phyloP scores from a whole-genome alignment of 2,329 filamentous ascomycete genomes.

The Penicillium sp. region DNA sequence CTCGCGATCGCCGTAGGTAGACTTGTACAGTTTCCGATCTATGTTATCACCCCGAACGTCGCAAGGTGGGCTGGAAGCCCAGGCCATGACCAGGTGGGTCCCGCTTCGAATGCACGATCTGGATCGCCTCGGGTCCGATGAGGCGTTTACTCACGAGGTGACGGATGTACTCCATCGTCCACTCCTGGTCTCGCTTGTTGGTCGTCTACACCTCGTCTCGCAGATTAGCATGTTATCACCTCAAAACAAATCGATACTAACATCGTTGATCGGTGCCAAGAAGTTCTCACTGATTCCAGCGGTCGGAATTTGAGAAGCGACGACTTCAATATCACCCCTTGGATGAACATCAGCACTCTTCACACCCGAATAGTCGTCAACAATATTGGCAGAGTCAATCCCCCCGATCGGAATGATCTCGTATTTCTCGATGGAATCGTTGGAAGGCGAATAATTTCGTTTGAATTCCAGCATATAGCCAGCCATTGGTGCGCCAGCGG shows the following conservation, averaged over 20 bases:
- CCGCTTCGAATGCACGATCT: conserved; percentile 38
- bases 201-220: conserved; percentile 28
- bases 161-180: conserved; percentile 43
- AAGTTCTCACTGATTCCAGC: conserved; percentile 43
- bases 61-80: conserved; percentile 26
- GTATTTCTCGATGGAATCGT: conserved; percentile 20
- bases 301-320: conserved; percentile 36
- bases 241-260: conserved; percentile 17
- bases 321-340: conserved; percentile 34
- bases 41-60: background rate
- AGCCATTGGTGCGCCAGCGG: conserved; percentile 41
- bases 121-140: conserved; percentile 31
- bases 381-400: conserved; percentile 31
- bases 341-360: conserved; percentile 30
- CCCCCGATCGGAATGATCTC: conserved; percentile 31
- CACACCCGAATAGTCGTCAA: conserved; percentile 20
- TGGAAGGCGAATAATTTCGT: conserved; percentile 31
- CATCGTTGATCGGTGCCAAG: conserved; percentile 44
- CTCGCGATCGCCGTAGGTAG: background rate
- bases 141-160: conserved; percentile 32
- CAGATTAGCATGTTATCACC: background rate
- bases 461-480: conserved; percentile 42
- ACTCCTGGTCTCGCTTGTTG: conserved; percentile 44
- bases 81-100: conserved; percentile 40
- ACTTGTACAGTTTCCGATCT: background rate